Percentiles rank a stretch among this genome's conserved stretches.
phyloP scores from a whole-genome alignment of 176 grass and related monocot species.

The Oropetium thomaeum region DNA sequence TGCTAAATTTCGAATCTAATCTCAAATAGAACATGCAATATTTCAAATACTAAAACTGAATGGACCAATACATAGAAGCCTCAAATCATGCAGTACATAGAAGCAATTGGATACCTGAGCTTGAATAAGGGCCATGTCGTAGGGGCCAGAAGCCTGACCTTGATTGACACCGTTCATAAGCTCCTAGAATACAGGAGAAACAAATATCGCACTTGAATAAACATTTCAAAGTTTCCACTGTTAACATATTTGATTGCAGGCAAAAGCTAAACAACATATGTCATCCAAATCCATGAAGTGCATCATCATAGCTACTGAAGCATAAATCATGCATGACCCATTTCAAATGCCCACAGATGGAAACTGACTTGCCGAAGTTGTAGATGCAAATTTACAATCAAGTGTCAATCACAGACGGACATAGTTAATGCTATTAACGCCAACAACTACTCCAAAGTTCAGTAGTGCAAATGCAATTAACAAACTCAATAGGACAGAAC shows the following conservation, averaged over 20 bases:
- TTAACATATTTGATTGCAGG: background rate
- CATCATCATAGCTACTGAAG: background rate
- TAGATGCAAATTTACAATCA: background rate
- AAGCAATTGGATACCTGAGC: slow-evolving; percentile 63
- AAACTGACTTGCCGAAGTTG: background rate
- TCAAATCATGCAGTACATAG: background rate
- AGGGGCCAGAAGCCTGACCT: slow-evolving; percentile 51
- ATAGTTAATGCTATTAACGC: background rate
- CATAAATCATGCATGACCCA: slow-evolving; percentile 15
- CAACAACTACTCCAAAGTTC: background rate
- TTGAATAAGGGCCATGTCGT: slow-evolving; percentile 77
- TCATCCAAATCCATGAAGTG: background rate
- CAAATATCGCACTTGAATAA: slow-evolving; percentile 5
- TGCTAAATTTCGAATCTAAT: slow-evolving; percentile 81
- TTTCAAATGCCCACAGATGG: background rate
- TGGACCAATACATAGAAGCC: background rate
- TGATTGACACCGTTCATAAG: slow-evolving; percentile 78
- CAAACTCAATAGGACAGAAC: background rate
- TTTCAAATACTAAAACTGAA: slow-evolving; percentile 25
- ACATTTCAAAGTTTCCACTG: background rate
- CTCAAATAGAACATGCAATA: slow-evolving; percentile 13
- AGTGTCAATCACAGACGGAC: background rate
- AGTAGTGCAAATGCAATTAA: background rate
- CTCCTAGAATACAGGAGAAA: slow-evolving; percentile 46
- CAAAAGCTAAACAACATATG: slow-evolving; percentile 8